Base-by-base conservation (phyloP, 371 early-diverging fungal species). In the Mucor irregularis region DNA sequence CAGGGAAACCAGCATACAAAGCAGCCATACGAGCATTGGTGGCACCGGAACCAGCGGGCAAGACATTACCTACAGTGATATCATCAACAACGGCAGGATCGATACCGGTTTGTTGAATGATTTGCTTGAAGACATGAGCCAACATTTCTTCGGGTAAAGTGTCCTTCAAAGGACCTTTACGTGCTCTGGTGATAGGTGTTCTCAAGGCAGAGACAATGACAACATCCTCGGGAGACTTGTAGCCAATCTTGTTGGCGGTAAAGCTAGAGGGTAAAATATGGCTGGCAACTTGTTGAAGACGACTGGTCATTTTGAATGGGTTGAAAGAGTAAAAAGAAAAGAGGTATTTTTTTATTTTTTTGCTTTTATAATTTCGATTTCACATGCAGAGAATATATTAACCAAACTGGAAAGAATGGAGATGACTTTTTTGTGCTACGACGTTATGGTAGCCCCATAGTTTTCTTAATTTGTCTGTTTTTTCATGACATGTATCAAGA, bases 161-260 rank as follows among this genome's bases (percentile, higher is more conserved):
- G 65, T 96, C 96, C 71, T 91, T 91, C 81, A 98, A 95, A 38
- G 85, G 90, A 68, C 99, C 99, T 82, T 92, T 93, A 66, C 91
- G 88, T 31, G 93, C 92, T 59, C 91, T 90, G 58, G 91, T 90
- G 57, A 97, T 86, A 48, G 98, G 90, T 21, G 97, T 93, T 69
- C 98, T 93, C 65, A 91, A 76, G 43, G 93, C 93, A 62, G 83
- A 71, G 55, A 93, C 91, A 59, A 93, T 89, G 53, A 93, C 93
- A 24, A 93, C 84, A 61, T 93, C 94, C 43, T 92, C 91, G 49
- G 90, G 90, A 31, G 81, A 84, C 79, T 92, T 88, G 76, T 84
- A 83, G 59, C 91, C 91, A 47, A 90, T 72, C 80, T 83, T 82
- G 72, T 82, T 76, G 58, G 77, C 76, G 51, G 74, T 54, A 38